Evolutionary conservation across 768 basidiomycete genomes (phyloP), one percentile per base, ranked within the genome.

Genomic region (Auriscalpium vulgare): DNA sequence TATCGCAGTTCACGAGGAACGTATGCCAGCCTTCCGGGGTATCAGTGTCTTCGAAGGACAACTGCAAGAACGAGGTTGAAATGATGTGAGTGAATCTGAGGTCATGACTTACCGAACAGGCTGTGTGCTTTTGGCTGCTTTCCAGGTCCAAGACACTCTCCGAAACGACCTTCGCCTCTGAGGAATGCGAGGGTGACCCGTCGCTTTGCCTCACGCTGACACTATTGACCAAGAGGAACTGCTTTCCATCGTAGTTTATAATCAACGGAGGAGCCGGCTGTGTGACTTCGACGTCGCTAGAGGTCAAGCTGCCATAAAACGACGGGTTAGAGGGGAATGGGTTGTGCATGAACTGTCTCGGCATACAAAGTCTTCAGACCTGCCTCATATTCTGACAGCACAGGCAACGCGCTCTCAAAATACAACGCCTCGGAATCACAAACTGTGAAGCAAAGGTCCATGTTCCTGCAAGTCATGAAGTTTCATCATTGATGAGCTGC

Each of bases 121-220:
- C 62, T 14, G 75, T 74, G 17, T 69, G 72, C 62, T 75, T 78
- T 56, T 83, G 74, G 21, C 74, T 74, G 55, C 74, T 79, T 60
- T 83, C 84, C 19, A 80, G 66, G 61, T 86, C 84, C 11, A 78
- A 56, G 13, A 72, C 62, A 53, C 73, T 81, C 65, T 87, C 85
- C 34, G 65, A 74, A 23, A 71, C 62, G 11, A 37, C 71, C 64
- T 44, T 56, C 40, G 58, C 55, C 19, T 57, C 35, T 16, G 37
- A 34, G 5, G 51, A 60, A 29, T 29, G 29, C 58, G 46, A 45
- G 66, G 56, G 37, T 57, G 34, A 46, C 50, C 77, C 71, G 11
- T 57, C 51, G 58, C 69, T 75, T 63, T 78, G 79, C 35, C 78
- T 77, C 35, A 84, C 72, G 60, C 69, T 83, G 29, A 68, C 71